Evolutionary conservation across 2,329 filamentous ascomycete genomes (phyloP).

Genomic region (Dactylella cylindrospora): DNA sequence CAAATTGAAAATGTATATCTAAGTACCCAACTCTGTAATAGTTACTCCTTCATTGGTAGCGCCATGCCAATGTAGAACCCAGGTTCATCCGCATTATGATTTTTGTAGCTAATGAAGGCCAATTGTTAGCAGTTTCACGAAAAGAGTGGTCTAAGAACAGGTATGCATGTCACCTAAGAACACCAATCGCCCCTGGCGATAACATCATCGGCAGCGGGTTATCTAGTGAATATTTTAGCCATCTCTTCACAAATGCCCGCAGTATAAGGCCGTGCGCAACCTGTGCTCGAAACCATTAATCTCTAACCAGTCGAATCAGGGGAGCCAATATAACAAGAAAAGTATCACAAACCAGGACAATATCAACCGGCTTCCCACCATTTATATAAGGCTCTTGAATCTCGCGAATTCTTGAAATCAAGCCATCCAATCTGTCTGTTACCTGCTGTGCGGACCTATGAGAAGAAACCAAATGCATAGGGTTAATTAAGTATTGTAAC

Average conservation of each 20-base stretch:
- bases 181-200: constrained; percentile 53
- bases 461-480: not conserved
- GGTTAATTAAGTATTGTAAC: constrained; percentile 33
- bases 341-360: constrained; percentile 59
- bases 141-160: not conserved
- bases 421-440: constrained; percentile 55
- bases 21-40: too few relatives aligned
- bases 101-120: constrained; percentile 15
- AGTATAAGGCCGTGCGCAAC: constrained; percentile 58
- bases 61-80: constrained; percentile 27
- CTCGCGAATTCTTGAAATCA: constrained; percentile 57
- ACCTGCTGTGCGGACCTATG: constrained; percentile 55
- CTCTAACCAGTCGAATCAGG: not conserved
- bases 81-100: constrained; percentile 21
- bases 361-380: constrained; percentile 55
- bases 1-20: too few relatives aligned
- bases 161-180: constrained; percentile 48
- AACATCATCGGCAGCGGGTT: constrained; percentile 52
- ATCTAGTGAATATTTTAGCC: constrained; percentile 56
- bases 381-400: constrained; percentile 57
- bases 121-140: not conserved
- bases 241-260: constrained; percentile 60
- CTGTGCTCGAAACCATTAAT: constrained; percentile 3
- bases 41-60: constrained; percentile 11
- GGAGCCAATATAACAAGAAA: not conserved